These are phyloP conservation scores for Entomortierella chlamydospora DNA, from an alignment of 192 early-diverging fungal genomes.

Conservation along the genomic window DNA sequence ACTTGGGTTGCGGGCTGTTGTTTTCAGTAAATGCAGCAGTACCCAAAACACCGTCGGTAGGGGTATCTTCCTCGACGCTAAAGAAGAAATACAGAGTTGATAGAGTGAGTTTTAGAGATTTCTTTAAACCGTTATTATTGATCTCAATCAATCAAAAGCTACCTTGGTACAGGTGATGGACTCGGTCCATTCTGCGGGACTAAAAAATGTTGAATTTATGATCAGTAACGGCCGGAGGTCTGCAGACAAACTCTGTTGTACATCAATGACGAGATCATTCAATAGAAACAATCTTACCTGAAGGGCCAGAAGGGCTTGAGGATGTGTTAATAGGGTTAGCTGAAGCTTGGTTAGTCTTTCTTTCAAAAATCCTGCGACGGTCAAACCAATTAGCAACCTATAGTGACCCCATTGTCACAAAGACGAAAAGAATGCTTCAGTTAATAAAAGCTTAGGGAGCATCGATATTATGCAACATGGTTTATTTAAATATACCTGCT, in stretches of 20 bases:
- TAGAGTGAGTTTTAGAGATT: neutral
- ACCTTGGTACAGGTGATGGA: constrained; percentile 11
- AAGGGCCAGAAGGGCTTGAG: too few species aligned
- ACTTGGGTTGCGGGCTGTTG: too few species aligned
- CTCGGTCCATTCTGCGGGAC: neutral
- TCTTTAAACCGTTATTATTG: neutral
- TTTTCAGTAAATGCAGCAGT: too few species aligned
- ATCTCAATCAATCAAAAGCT: neutral
- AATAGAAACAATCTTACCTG: neutral
- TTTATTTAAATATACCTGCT: constrained; percentile 20
- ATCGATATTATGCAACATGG: neutral
- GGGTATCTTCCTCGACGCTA: too few species aligned
- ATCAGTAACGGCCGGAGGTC: neutral
- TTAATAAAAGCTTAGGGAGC: neutral
- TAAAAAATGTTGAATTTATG: neutral
- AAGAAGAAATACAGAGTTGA: neutral
- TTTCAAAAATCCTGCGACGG: constrained; percentile 26
- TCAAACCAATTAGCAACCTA: constrained; percentile 37
- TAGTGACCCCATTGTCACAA: neutral
- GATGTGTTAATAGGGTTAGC: neutral
- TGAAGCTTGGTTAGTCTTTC: constrained; percentile 2
- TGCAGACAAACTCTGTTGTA: too few species aligned
- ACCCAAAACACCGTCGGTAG: too few species aligned
- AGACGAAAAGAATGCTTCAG: neutral
- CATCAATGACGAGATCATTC: neutral